Evolutionary conservation across 2,329 filamentous ascomycete species (phyloP), one percentile per base, ranked within the genome.

Genomic region (Lasiodiplodia hormozganensis): DNA sequence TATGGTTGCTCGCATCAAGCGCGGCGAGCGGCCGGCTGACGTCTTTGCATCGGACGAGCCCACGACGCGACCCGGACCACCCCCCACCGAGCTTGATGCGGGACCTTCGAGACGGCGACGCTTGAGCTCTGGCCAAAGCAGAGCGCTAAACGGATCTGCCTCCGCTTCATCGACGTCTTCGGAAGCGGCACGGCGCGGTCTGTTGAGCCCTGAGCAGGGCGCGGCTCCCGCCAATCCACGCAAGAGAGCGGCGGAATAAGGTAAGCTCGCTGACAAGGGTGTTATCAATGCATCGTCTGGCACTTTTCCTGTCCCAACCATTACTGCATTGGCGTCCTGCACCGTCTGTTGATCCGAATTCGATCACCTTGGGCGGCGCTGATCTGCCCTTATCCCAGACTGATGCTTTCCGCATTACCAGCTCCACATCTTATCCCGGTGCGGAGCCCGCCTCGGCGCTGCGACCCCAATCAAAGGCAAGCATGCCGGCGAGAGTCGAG

Each of bases 1-100:
- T 49, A 62, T 68, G 47, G 56, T 68, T 11, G 54, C 43, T 25
- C 65, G 65, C 34, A 68, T 68, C 43, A 60, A 68, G 56, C 43
- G 65, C 25, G 65, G 65, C 31, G 65, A 68, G 43, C 65, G 65
- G 12, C 65, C 65, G 36, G 65, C 65, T 40, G 65, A 68, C 31
- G 65, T 68, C 38, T 68, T 68, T 52, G 52, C 51, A 25, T 67
- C 65, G 34, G 58, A 18, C 31, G 31, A 51, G 25, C 7, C 60
- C 31, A 52, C 60, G 18, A 51, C 58, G 40, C 43, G 58, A 11
- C 28, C 58, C 58, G 38, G 56, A 51, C 23, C 43, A 21, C 58
- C 58, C 16, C 28, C 40, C 5, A 51, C 40, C 25, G 58, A 62
- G 16, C 56, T n/a, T 21, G 25, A 38, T 31, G 57, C 34, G 40